Percentiles rank a stretch among this genome's conserved stretches.
Evolutionary conservation across 768 basidiomycete genomes (phyloP).

Genomic region (Boletus patriciae): DNA sequence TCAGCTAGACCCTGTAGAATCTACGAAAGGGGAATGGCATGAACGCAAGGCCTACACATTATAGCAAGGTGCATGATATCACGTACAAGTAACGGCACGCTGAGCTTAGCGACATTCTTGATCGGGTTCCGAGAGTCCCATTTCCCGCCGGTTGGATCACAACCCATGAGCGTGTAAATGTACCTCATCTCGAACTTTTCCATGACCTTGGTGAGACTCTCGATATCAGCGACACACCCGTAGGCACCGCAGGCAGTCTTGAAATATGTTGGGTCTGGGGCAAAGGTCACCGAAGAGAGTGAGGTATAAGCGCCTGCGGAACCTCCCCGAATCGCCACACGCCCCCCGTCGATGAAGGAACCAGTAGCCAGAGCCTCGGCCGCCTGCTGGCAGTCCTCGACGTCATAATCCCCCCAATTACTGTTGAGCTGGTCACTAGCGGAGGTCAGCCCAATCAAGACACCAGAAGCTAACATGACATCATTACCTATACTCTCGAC

Average conservation of each 20-base stretch:
- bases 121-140: constrained; percentile 10
- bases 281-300: constrained; percentile 47
- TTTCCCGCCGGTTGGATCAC: constrained; percentile 35
- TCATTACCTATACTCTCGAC: constrained; percentile 56
- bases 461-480: no score
- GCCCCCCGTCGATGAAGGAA: constrained; percentile 57
- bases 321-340: constrained; percentile 65
- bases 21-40: constrained; percentile 31
- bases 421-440: constrained; percentile 50
- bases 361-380: constrained; percentile 20
- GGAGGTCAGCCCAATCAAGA: constrained; percentile 2
- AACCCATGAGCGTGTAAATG: constrained; percentile 59
- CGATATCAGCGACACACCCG: constrained; percentile 63
- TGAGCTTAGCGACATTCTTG: constrained; percentile 50
- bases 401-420: constrained; percentile 73
- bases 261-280: constrained; percentile 51
- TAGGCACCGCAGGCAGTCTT: constrained; percentile 62
- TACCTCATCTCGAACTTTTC: constrained; percentile 70
- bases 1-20: constrained; percentile 66
- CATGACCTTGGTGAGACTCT: constrained; percentile 51
- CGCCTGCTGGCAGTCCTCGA: constrained; percentile 55
- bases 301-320: constrained; percentile 74
- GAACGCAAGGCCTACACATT: background rate
- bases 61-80: background rate
- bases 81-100: constrained; percentile 58